phyloP scores from a whole-genome alignment of 2,329 filamentous ascomycete species.

The Eutypa lata region DNA sequence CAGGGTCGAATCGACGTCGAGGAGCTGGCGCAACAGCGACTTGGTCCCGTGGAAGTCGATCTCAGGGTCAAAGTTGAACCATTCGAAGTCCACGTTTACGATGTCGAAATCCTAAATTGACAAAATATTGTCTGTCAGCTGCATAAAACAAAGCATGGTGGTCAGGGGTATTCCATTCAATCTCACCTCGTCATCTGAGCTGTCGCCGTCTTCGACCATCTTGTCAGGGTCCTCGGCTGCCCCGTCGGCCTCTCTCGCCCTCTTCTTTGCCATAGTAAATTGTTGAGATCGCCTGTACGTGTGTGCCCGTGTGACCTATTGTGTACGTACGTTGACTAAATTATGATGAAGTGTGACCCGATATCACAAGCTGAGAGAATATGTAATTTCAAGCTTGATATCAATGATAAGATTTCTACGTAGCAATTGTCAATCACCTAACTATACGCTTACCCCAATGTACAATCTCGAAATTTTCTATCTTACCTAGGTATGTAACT shows the following conservation, averaged over 20 bases:
- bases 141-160: too few relatives aligned
- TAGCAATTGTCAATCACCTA: too few relatives aligned
- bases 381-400: neutral
- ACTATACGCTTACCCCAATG: neutral
- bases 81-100: slow-evolving; percentile 96
- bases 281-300: too few relatives aligned
- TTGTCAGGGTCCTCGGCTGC: slow-evolving; percentile 42
- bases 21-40: slow-evolving; percentile 81
- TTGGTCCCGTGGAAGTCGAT: slow-evolving; percentile 96
- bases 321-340: too few relatives aligned
- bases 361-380: neutral
- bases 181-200: slow-evolving; percentile 51
- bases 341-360: too few relatives aligned
- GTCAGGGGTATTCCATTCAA: too few relatives aligned
- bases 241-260: slow-evolving; percentile 44
- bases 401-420: neutral
- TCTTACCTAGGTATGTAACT: neutral
- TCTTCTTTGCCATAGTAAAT: slow-evolving; percentile 46
- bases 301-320: too few relatives aligned
- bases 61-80: slow-evolving; percentile 89
- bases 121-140: too few relatives aligned
- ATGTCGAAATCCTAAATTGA: slow-evolving; percentile 83
- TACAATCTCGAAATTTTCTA: neutral
- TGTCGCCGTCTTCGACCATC: slow-evolving; percentile 44
- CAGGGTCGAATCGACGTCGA: slow-evolving; percentile 81